A percentile compares a stretch with the other conserved stretches of the same genome.
phyloP scores from a whole-genome alignment of 75 land plant species.

The Picea glauca region DNA sequence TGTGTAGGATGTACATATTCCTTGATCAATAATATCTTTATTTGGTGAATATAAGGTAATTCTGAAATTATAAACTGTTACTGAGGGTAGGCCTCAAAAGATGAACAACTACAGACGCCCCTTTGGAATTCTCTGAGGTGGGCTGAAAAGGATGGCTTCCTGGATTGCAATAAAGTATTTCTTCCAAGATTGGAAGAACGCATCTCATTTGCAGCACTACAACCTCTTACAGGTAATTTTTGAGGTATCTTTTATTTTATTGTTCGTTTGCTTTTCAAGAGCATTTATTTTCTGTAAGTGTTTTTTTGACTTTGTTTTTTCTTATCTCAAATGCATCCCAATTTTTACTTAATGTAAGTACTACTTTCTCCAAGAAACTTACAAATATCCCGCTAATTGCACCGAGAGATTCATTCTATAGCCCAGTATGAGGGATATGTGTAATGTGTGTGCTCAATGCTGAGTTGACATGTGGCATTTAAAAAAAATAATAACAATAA shows the following conservation, averaged over 20 bases:
- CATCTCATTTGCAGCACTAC: constrained; percentile 69
- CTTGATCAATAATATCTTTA: background rate
- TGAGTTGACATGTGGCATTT: too few relatives aligned
- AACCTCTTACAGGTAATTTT: constrained; percentile 58
- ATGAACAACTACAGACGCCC: constrained; percentile 67
- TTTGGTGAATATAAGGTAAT: background rate
- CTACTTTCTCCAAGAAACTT: background rate
- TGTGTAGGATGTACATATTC: background rate
- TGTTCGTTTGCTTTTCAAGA: background rate
- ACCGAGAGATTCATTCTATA: too few relatives aligned
- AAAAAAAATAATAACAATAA: too few relatives aligned
- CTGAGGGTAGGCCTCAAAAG: constrained; percentile 49
- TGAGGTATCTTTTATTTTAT: background rate
- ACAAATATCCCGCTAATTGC: background rate
- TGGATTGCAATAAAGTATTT: constrained; percentile 25
- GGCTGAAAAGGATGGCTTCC: constrained; percentile 58
- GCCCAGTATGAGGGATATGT: too few relatives aligned
- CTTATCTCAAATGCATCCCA: too few relatives aligned
- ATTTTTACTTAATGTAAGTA: background rate
- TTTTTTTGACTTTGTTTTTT: too few relatives aligned
- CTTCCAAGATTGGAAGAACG: constrained; percentile 57
- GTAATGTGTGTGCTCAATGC: too few relatives aligned
- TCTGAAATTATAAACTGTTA: background rate
- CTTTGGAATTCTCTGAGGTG: constrained; percentile 53
- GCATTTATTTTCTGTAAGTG: background rate